Conservation (phyloP, 352 stramenopile genomes). For the Saprolegnia diclina region DNA sequence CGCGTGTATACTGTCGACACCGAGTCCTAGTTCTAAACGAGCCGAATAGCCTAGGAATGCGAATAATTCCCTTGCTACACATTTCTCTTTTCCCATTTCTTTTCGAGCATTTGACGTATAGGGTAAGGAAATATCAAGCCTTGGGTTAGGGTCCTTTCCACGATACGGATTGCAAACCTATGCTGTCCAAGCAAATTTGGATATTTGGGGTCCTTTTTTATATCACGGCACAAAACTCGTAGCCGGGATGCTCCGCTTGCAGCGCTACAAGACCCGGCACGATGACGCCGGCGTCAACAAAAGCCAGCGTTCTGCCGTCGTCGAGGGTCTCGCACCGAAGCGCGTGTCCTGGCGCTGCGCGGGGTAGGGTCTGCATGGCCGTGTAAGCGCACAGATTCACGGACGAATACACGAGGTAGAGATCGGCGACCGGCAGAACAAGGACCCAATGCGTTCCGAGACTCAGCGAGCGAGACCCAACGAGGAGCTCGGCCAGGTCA, state of each 20-base stretch:
- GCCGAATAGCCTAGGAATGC: no score
- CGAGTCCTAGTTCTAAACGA: no score
- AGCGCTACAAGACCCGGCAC: background rate
- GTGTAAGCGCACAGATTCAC: background rate
- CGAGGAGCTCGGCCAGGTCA: background rate
- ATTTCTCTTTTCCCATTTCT: no score
- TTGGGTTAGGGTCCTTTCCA: no score
- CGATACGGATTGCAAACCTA: no score
- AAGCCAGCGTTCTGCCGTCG: background rate
- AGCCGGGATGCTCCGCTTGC: background rate
- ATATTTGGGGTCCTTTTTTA: no score
- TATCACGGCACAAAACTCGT: background rate
- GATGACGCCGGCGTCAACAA: background rate
- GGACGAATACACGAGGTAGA: conserved; percentile 9
- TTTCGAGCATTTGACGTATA: no score
- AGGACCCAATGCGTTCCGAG: background rate
- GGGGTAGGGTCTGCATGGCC: background rate
- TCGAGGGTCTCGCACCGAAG: background rate
- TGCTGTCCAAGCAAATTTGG: no score
- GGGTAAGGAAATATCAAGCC: background rate
- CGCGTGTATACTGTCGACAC: no score
- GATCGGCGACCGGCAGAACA: background rate
- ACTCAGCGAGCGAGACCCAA: background rate
- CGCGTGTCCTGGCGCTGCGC: background rate
- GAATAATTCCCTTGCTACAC: no score